Conservation (phyloP, 1,284 basidiomycete genomes). For the Melanopsichium pennsylvanicum region DNA sequence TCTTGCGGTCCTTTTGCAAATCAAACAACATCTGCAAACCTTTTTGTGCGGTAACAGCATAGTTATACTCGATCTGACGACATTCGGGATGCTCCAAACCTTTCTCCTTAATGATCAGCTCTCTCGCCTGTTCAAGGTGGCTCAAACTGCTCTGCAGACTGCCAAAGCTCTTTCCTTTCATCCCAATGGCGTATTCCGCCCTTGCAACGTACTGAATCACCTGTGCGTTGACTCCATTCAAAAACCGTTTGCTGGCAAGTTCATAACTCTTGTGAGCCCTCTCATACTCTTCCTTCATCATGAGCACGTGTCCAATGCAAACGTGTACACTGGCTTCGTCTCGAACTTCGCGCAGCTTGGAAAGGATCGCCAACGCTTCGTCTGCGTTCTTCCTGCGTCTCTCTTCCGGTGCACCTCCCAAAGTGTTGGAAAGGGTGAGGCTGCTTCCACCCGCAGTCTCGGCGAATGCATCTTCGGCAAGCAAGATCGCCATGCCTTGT, state of each 20-base stretch:
- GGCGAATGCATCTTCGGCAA: conserved; percentile 60
- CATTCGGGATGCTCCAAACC: conserved; percentile 25
- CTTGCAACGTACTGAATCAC: conserved; percentile 60
- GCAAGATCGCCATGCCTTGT: conserved; percentile 62
- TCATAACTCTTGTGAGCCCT: conserved; percentile 62
- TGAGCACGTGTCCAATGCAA: conserved; percentile 64
- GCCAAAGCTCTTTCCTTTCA: conserved; percentile 49
- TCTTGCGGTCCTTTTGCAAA: conserved; percentile 47
- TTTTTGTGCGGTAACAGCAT: conserved; percentile 62
- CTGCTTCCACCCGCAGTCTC: conserved; percentile 39
- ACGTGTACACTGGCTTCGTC: conserved; percentile 63
- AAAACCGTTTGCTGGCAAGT: conserved; percentile 52
- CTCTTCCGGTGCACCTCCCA: conserved; percentile 44
- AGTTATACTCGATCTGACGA: conserved; percentile 60
- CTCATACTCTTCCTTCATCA: conserved; percentile 61
- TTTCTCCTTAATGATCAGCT: conserved; percentile 33
- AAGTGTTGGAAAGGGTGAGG: conserved; percentile 15
- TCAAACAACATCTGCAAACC: conserved; percentile 63
- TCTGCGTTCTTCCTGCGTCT: conserved; percentile 54
- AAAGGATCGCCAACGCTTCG: conserved; percentile 58
- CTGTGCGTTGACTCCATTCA: conserved; percentile 36
- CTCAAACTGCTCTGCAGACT: conserved; percentile 45
- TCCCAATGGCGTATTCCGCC: conserved; percentile 59
- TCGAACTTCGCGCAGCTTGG: conserved; percentile 61
- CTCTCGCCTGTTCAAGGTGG: conserved; percentile 49